phyloP scores from a whole-genome alignment of 768 basidiomycete species.

The Leccinum boreale region DNA sequence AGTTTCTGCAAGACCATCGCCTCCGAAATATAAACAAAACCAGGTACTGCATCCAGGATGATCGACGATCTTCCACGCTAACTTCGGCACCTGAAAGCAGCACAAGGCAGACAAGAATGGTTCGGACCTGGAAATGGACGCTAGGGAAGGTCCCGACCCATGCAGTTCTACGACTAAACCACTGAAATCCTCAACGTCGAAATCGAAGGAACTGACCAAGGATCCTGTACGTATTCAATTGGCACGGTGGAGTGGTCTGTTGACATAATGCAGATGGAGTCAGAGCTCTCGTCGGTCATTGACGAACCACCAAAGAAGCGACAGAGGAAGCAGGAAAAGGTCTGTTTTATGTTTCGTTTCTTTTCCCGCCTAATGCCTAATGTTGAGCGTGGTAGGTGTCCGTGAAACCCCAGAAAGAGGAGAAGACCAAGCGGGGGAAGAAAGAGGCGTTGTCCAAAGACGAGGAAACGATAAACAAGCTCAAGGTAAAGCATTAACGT shows the following conservation, averaged over 20 bases:
- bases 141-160: conserved; percentile 1
- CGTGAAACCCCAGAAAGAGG: conserved; percentile 20
- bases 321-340: conserved; percentile 40
- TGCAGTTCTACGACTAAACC: conserved; percentile 10
- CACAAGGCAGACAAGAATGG: conserved; percentile 1
- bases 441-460: conserved; percentile 47
- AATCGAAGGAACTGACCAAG: conserved; percentile 1
- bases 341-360: conserved; percentile 2
- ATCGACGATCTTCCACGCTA: background rate
- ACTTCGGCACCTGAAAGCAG: background rate
- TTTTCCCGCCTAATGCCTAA: background rate
- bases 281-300: conserved; percentile 57
- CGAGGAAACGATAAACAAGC: conserved; percentile 69
- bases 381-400: conserved; percentile 12
- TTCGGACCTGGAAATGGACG: conserved; percentile 13
- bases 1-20: background rate
- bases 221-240: conserved; percentile 20
- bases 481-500: conserved; percentile 52
- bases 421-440: conserved; percentile 30
- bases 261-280: conserved; percentile 26
- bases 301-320: conserved; percentile 54
- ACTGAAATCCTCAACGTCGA: conserved; percentile 2
- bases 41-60: conserved; percentile 4
- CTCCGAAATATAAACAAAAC: conserved; percentile 13
- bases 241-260: background rate